These are phyloP conservation scores for Cystoderma amianthinum DNA, from an alignment of 768 basidiomycete species.

Conservation along the genomic window DNA sequence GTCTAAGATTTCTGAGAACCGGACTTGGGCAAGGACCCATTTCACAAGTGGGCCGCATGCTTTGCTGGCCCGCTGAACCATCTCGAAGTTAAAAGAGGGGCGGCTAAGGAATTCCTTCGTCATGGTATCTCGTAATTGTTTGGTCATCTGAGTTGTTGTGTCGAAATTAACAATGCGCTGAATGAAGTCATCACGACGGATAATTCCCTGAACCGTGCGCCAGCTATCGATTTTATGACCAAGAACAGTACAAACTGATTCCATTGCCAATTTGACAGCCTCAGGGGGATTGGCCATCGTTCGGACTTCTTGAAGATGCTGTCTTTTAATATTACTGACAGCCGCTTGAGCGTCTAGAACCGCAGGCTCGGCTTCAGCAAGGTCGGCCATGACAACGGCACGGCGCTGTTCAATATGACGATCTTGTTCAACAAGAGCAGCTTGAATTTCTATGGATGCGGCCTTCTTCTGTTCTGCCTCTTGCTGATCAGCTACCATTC, in stretches of 20 bases:
- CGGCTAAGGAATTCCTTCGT: constrained; percentile 88
- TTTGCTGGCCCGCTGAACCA: constrained; percentile 89
- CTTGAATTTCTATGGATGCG: constrained; percentile 93
- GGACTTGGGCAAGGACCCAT: constrained; percentile 96
- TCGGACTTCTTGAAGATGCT: constrained; percentile 94
- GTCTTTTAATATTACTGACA: constrained; percentile 94
- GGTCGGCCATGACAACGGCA: constrained; percentile 86
- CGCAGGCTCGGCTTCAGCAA: constrained; percentile 96
- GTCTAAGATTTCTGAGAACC: constrained; percentile 95
- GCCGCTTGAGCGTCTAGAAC: constrained; percentile 92
- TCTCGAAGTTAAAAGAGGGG: constrained; percentile 91
- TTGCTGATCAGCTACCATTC: constrained; percentile 98
- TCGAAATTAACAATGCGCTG: constrained; percentile 94
- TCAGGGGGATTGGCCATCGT: constrained; percentile 99
- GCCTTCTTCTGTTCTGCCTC: constrained; percentile 98
- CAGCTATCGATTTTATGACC: constrained; percentile 97
- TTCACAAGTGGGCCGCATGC: constrained; percentile 98
- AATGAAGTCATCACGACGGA: constrained; percentile 96
- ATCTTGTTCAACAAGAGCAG: constrained; percentile 89
- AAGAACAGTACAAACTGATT: constrained; percentile 93
- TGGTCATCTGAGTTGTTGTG: constrained; percentile 86
- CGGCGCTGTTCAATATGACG: constrained; percentile 82
- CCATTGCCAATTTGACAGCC: constrained; percentile 96
- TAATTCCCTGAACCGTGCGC: constrained; percentile 92
- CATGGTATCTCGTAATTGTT: constrained; percentile 82